A percentile compares a stretch with the other conserved stretches of the same genome.
phyloP scores from a whole-genome alignment of 2,329 filamentous ascomycete genomes.

The Arthrocladium fulminans region DNA sequence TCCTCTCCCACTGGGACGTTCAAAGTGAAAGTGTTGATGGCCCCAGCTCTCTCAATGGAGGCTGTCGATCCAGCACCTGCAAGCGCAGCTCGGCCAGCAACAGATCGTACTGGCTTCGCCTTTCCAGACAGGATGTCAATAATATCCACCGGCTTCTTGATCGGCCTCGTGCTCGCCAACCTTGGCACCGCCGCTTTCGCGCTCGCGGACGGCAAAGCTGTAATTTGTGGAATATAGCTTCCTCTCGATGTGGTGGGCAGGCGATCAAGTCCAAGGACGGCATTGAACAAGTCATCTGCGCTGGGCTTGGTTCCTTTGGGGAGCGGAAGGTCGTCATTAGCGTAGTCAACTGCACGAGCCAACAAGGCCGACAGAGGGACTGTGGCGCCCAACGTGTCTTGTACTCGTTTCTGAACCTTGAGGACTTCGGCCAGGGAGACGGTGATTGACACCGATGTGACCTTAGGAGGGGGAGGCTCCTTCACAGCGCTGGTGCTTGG shows the following conservation, averaged over 20 bases:
- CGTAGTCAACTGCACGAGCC: slow-evolving; percentile 70
- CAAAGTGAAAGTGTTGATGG: slow-evolving; percentile 72
- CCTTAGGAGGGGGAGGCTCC: slow-evolving; percentile 14
- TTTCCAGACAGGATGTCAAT: slow-evolving; percentile 66
- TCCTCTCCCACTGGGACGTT: slow-evolving; percentile 72
- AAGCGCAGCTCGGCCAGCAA: slow-evolving; percentile 23
- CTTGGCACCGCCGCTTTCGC: slow-evolving; percentile 11
- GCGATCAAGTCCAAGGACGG: slow-evolving; percentile 64
- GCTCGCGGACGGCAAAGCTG: slow-evolving; percentile 39
- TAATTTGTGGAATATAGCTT: slow-evolving; percentile 64
- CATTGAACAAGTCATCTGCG: slow-evolving; percentile 77
- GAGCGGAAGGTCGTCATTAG: slow-evolving; percentile 75
- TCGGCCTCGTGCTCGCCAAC: slow-evolving; percentile 17
- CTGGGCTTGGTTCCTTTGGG: slow-evolving; percentile 57
- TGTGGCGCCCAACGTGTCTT: slow-evolving; percentile 66
- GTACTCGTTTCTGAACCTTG: slow-evolving; percentile 70
- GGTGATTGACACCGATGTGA: slow-evolving; percentile 48
- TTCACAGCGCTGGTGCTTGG: slow-evolving; percentile 23
- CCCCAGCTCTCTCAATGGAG: slow-evolving; percentile 33
- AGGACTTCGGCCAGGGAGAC: slow-evolving; percentile 72
- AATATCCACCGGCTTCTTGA: slow-evolving; percentile 57
- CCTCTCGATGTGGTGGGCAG: slow-evolving; percentile 48
- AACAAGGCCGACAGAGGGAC: slow-evolving; percentile 83
- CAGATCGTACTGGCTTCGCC: slow-evolving; percentile 26
- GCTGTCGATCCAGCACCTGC: slow-evolving; percentile 2